Evolutionary conservation across 768 basidiomycete genomes (phyloP), one percentile per base, ranked within the genome.

Genomic region (Naganishia friedmannii): DNA sequence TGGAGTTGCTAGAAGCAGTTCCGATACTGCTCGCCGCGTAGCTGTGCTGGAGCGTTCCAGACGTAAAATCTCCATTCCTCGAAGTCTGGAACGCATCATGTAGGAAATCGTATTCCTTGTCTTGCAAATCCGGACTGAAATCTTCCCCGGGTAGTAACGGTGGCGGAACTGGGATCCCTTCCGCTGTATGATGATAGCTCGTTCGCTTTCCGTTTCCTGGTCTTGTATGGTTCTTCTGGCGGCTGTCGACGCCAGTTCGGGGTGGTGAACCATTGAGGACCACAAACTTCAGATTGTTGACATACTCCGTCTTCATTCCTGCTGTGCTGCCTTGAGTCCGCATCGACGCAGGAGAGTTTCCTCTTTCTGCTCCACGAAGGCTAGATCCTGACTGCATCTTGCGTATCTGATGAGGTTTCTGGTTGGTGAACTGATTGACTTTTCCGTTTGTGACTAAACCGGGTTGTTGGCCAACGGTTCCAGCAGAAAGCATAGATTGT

Each of bases 91-190:
- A 63, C 15, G 42, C 39, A 42, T 63, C 60, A 21, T 63, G 60
- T 34, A 63, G 26, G 21, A 63, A 63, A 34, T 63, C 60, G 26
- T 63, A 63, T 29, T 63, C 60, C 13, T 29, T 63, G 60, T 63
- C 60, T 26, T 29, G 60, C 15, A 45, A 29, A 42, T 45, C 60
- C 13, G 60, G 60, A 46, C 42, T 63, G 21, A 67, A 21, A 15
- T 29, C n/a, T 21, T 63, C 57, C 12, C 21, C 28, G 17, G 54
- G 57, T 3, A 54, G 56, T 23, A 69, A 34, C 46, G 57, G 68
- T 21, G 68, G 68, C 23, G 68, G 68, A 28, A 69, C 58, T n/a
- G 68, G 68, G 7, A 69, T 48, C 23, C 68, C 68, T 23, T 69
- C 68, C 2, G 39, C n/a, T 19, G 68, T 69, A 48, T 51, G 48